Base-by-base conservation (phyloP, 208 protist species). In the Leishmania arabica region DNA sequence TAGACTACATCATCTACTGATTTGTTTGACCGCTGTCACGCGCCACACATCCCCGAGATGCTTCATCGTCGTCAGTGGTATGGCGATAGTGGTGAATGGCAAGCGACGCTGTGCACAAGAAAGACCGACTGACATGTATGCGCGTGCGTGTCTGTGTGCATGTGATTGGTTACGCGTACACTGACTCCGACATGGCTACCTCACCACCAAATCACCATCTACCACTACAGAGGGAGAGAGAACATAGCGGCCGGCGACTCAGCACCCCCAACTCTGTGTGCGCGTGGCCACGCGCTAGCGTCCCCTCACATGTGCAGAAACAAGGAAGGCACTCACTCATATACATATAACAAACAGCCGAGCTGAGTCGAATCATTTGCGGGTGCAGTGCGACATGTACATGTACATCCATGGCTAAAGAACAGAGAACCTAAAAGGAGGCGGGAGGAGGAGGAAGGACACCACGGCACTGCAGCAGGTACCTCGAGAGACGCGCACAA, bases 401-500 rank as follows among this genome's bases (percentile, higher is more conserved):
- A 68, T 76, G 53, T 62, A 62, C 53, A 76, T 47, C 3, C 31
- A 76, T 62, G 21, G 45, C 54, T 31, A 24, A 78, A n/a, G 21
- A 65, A 78, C 21, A 77, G 37, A 40, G 11, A 31, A 64, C n/a
- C 31, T 13, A 64, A 40, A 40, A 31, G 21, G 9, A 4, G 27
- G 31, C 27, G 15, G 5, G 31, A 68, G 13, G 31, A 68, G 13
- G 31, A 68, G 31, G 62, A 68, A 13, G 17, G 31, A 0, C 31
- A 68, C 31, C 15, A 68, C 9, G 51, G 62, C 31, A 42, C 27
- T 40, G 3, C 62, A 40, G 3, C 62, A 40, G 62, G 1, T 13
- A 40, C 62, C 27, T 17, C 11, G 62, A 68, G 15, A 68, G 3
- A 68, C 62, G 40, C 62, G 40, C 56, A 40, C 34, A 37, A 37